Base-by-base conservation (phyloP, 1,284 basidiomycete species). In the Fomitopsis schrenkii region DNA sequence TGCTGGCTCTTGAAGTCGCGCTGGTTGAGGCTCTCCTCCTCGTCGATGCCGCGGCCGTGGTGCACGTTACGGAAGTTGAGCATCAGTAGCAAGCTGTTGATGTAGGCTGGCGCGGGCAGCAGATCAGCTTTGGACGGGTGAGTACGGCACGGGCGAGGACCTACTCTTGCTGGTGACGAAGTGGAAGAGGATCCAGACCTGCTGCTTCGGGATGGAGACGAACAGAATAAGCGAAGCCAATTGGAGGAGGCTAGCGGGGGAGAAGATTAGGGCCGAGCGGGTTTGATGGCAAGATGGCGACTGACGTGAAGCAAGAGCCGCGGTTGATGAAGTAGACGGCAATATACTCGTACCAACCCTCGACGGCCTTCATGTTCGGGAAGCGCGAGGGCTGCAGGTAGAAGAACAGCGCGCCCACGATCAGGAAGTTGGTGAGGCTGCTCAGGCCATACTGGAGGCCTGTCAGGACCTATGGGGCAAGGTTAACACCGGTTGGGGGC, bases 111-210 rank as follows among this genome's bases (percentile, higher is more conserved):
- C 19, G 48, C 2, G 5, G 14, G 30, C 30, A 14, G 15, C 22
- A 42, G 44, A 22, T 38, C 5, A 30, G n/a, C 9, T 33, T 36
- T 2, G 6, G 44, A 9, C 42, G 15, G 28, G 4, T n/a, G 30
- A 33, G 54, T 14, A 15, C 33, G 15, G 33, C 10, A 8, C n/a
- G 14, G 9, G 19, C 2, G 7, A 22, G n/a, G 22, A 66, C 74
- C 10, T 44, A 75, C 77, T 7, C 63, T 77, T 79, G 63, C 67
- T 63, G 6, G 70, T 60, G 14, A 76, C 55, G 72, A 78, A 77
- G 60, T 77, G 73, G 19, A 78, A 61, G 15, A 74, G 67, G 44
- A 79, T 64, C 78, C 77, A 78, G 45, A 66, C 67, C 53, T 66
- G 74, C 42, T 64, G 68, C 10, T 66, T 64, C 0, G 77, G 75